A percentile compares a stretch with the other conserved stretches of the same genome.
Conservation (phyloP, 495 filamentous ascomycete genomes). For the Penicillium waksmanii region DNA sequence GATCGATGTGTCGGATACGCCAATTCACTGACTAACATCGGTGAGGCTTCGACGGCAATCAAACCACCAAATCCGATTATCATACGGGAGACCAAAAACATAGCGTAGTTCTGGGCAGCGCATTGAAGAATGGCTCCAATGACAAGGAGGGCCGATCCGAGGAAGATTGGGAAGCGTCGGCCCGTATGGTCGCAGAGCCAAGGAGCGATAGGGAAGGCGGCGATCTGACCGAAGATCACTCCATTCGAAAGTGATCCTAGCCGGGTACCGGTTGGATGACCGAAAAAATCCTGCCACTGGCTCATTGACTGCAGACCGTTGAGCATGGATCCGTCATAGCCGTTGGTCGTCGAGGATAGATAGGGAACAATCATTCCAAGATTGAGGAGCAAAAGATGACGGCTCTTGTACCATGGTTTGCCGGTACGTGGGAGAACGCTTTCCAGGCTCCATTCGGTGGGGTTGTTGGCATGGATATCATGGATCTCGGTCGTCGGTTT, state of each 20-base stretch:
- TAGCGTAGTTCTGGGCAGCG: conserved; percentile 27
- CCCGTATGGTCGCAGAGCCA: conserved; percentile 20
- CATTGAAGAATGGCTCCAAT: conserved; percentile 15
- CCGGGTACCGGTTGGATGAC: conserved; percentile 20
- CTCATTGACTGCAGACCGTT: conserved; percentile 34
- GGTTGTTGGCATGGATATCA: neutral
- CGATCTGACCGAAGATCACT: conserved; percentile 29
- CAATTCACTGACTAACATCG: conserved; percentile 19
- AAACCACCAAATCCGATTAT: conserved; percentile 33
- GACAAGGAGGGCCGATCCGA: conserved; percentile 27
- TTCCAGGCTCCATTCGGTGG: conserved; percentile 13
- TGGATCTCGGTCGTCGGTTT: conserved; percentile 4
- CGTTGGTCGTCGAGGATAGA: conserved; percentile 22
- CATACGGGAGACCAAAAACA: conserved; percentile 29
- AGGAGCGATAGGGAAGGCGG: conserved; percentile 24
- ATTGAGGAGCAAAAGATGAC: conserved; percentile 17
- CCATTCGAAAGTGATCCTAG: conserved; percentile 28
- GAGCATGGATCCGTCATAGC: conserved; percentile 35
- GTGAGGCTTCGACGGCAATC: conserved; percentile 25
- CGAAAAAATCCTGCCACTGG: conserved; percentile 28
- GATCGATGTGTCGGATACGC: conserved; percentile 35
- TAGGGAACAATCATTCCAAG: conserved; percentile 20
- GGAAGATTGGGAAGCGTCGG: conserved; percentile 24
- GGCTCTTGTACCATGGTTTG: conserved; percentile 19
- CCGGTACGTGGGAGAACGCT: conserved; percentile 4